phyloP scores from a whole-genome alignment of 31 red algal species.

The Porphyra umbilicalis region DNA sequence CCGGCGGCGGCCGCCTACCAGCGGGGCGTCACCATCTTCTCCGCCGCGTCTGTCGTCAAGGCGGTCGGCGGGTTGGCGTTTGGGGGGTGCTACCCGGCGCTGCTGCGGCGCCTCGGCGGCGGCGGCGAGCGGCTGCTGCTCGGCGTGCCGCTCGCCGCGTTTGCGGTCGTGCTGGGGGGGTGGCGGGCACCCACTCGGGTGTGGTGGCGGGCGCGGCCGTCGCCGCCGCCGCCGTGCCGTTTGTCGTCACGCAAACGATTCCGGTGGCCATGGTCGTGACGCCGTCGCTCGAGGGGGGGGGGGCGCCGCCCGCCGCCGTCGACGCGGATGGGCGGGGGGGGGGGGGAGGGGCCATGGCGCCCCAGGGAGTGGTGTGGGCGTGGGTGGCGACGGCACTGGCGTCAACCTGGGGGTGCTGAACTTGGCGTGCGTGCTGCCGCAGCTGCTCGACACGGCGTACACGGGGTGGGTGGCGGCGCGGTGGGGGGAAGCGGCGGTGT shows the following conservation, averaged over 20 bases:
- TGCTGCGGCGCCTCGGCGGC: slow-evolving; percentile 34
- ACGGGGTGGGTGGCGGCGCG: slow-evolving; percentile 45
- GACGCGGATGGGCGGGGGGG: background rate
- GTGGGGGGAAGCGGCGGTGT: slow-evolving; percentile 40
- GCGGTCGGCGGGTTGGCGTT: slow-evolving; percentile 30
- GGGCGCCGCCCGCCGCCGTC: slow-evolving; percentile 22
- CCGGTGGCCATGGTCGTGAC: slow-evolving; percentile 58
- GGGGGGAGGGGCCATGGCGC: slow-evolving; percentile 5
- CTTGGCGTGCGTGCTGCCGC: slow-evolving; percentile 42
- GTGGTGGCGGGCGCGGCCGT: slow-evolving; percentile 33
- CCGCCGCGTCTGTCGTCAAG: slow-evolving; percentile 51
- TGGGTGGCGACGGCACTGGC: background rate
- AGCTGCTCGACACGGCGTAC: slow-evolving; percentile 59
- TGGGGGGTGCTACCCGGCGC: slow-evolving; percentile 33
- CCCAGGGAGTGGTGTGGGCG: background rate
- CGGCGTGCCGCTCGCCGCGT: slow-evolving; percentile 35
- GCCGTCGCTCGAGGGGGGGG: slow-evolving; percentile 31
- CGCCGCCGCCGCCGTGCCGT: slow-evolving; percentile 43
- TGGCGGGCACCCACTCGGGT: slow-evolving; percentile 41
- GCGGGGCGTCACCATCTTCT: slow-evolving; percentile 42
- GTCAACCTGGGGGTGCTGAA: slow-evolving; percentile 47
- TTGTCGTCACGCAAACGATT: slow-evolving; percentile 65
- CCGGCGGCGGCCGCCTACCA: slow-evolving; percentile 28
- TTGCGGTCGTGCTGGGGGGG: slow-evolving; percentile 27
- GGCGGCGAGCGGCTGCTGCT: slow-evolving; percentile 51